Evolutionary conservation across 495 filamentous ascomycete genomes (phyloP), one percentile per base, ranked within the genome.

Genomic region (Penicillium diatomitis): DNA sequence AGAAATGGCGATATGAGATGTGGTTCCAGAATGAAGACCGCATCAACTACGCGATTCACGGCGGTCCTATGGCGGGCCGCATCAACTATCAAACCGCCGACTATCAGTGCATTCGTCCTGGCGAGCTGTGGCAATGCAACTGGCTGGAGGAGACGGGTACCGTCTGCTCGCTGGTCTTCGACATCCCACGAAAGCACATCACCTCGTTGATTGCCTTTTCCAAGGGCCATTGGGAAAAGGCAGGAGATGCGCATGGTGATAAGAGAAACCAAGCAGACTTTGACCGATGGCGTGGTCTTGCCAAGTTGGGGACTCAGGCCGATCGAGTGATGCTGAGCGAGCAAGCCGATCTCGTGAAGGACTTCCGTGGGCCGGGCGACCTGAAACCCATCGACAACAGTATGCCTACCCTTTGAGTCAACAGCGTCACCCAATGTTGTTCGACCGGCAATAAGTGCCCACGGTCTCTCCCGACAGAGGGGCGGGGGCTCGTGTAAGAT

Each of bases 1-100:
- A 68, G 42, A 72, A 66, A 55, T 71, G 68, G 70, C 65, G 66
- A 10, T 71, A 72, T 49, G 68, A 71, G 37, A 66, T 71, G 63
- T 70, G 66, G 63, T 72, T 71, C 53, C 63, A 66, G 41, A 68
- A 68, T 45, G 57, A 62, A 6, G 62, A 67, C 42, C 61, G 66
- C 5, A 68, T 68, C 48, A 65, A 70, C 45, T 70, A 73, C 45
- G 57, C 64, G 39, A 72, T 73, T 40, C 68, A 72, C 42, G 61
- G 67, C 10, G 64, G 67, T 2, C 67, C 66, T 2, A 69, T 71
- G 63, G 69, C 65, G 2, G 67, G 67, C 1, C 60, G 66, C 3
- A 56, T 58, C 38, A 71, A 71, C 42, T 69, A 58, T 55, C 67
- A 69, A 43, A 44, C 61, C 5, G 69, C 61, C 1, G 60, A 60